Percentiles rank a stretch among this genome's conserved stretches.
phyloP scores from a whole-genome alignment of 805 yeast genomes.

The Candida nemodendra region DNA sequence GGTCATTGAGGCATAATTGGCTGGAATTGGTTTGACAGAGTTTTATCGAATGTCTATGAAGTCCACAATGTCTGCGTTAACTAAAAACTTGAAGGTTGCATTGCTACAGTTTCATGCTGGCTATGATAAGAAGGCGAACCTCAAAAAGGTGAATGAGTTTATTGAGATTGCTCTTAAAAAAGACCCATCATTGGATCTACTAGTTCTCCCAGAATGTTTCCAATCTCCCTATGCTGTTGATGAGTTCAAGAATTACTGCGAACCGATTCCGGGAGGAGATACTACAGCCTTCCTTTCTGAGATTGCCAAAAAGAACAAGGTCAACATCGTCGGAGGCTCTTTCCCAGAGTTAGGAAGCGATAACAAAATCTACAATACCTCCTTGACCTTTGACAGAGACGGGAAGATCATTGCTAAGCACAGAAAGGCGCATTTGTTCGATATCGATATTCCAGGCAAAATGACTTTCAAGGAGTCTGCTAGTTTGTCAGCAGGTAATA shows the following conservation, averaged over 20 bases:
- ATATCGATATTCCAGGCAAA: conserved; percentile 87
- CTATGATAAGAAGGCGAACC: conserved; percentile 75
- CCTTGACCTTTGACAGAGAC: conserved; percentile 63
- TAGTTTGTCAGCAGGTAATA: conserved; percentile 73
- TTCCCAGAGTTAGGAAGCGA: conserved; percentile 75
- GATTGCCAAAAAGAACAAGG: conserved; percentile 62
- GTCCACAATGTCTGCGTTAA: conserved; percentile 30
- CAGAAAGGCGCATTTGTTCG: conserved; percentile 88
- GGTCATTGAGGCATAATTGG: too few species aligned
- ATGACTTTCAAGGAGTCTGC: conserved; percentile 83
- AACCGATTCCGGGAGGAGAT: conserved; percentile 74
- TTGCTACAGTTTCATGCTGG: conserved; percentile 81
- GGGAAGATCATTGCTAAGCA: conserved; percentile 86
- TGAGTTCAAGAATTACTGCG: conserved; percentile 86
- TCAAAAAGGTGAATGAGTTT: conserved; percentile 61
- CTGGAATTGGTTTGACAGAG: too few species aligned
- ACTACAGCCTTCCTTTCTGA: conserved; percentile 58
- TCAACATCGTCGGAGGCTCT: conserved; percentile 85
- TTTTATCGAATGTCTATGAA: conserved; percentile 7
- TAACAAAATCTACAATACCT: conserved; percentile 65
- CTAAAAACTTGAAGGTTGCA: conserved; percentile 72
- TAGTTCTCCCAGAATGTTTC: conserved; percentile 94
- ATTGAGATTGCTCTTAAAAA: conserved; percentile 59
- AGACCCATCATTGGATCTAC: conserved; percentile 60
- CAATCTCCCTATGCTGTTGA: conserved; percentile 91